Conservation (phyloP, 805 yeast genomes). For the Nakazawaea pomicola region DNA sequence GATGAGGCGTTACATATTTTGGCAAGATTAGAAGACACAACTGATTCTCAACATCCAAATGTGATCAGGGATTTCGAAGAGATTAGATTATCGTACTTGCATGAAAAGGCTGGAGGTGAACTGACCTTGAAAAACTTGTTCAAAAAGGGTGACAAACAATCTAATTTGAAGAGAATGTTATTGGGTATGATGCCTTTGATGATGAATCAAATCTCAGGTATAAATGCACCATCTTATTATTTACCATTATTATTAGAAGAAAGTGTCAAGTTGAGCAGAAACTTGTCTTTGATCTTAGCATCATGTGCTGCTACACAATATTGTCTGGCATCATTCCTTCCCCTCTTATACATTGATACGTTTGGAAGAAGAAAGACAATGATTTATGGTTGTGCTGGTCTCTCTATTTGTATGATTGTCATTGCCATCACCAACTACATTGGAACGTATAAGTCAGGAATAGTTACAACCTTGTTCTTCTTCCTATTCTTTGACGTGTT, state of each 20-base stretch:
- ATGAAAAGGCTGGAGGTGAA: constrained; percentile 11
- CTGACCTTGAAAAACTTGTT: constrained; percentile 32
- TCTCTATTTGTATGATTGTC: constrained; percentile 32
- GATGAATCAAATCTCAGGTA: constrained; percentile 68
- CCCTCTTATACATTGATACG: constrained; percentile 33
- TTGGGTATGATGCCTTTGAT: constrained; percentile 64
- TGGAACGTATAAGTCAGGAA: constrained; percentile 18
- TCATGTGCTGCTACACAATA: constrained; percentile 11
- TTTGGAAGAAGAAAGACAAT: constrained; percentile 26
- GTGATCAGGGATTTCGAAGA: constrained; percentile 18
- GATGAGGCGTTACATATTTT: constrained; percentile 35
- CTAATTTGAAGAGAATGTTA: constrained; percentile 54
- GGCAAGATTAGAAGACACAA: constrained; percentile 32
- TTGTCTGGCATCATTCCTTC: constrained; percentile 20
- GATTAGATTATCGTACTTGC: constrained; percentile 14
- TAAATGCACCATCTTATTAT: constrained; percentile 66
- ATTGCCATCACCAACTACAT: constrained; percentile 27
- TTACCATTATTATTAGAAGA: constrained; percentile 10
- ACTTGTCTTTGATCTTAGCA: constrained; percentile 8
- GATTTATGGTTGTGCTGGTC: constrained; percentile 24
- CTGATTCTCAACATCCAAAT: constrained; percentile 15
- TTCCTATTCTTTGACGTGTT: constrained; percentile 52
- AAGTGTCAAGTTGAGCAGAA: constrained; percentile 8
- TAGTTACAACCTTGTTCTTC: constrained; percentile 29
- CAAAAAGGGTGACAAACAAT: constrained; percentile 39